Conservation (phyloP, 106 monocot species). For the Chionographis japonica region DNA sequence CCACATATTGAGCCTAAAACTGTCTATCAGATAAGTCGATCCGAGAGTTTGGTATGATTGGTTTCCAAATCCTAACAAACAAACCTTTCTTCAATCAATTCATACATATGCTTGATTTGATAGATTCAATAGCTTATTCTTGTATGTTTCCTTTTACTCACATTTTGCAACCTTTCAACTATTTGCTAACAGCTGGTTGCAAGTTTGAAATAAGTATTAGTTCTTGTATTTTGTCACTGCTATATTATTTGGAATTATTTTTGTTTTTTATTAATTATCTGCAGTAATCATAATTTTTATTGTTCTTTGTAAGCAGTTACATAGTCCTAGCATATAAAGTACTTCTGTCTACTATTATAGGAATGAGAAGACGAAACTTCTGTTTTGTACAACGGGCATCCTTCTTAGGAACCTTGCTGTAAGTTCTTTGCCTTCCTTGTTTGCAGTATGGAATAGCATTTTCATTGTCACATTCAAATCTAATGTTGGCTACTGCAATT, state of each 20-base stretch:
- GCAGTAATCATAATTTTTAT: neutral
- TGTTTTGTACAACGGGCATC: slow-evolving; percentile 97
- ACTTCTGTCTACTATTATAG: slow-evolving; percentile 18
- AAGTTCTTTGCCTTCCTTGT: slow-evolving; percentile 20
- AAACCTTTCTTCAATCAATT: too few relatives aligned
- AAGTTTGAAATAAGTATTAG: neutral
- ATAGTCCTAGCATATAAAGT: neutral
- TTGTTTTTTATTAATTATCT: neutral
- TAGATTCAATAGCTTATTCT: too few relatives aligned
- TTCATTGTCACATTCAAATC: too few relatives aligned
- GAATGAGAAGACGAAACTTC: slow-evolving; percentile 90
- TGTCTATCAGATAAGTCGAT: too few relatives aligned
- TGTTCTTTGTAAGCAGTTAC: neutral
- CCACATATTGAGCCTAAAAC: too few relatives aligned
- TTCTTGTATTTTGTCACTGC: neutral
- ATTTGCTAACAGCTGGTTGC: neutral
- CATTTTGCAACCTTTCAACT: too few relatives aligned
- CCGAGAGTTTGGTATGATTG: too few relatives aligned
- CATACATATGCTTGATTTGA: too few relatives aligned
- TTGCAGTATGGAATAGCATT: too few relatives aligned
- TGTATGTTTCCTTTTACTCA: too few relatives aligned
- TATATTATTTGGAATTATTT: slow-evolving; percentile 1
- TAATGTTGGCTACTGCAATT: too few relatives aligned
- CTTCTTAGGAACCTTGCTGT: slow-evolving; percentile 87
- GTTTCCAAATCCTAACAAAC: too few relatives aligned